Evolutionary conservation across 2,329 filamentous ascomycete species (phyloP), one percentile per base, ranked within the genome.

Genomic region (Lasiodiplodia hormozganensis): DNA sequence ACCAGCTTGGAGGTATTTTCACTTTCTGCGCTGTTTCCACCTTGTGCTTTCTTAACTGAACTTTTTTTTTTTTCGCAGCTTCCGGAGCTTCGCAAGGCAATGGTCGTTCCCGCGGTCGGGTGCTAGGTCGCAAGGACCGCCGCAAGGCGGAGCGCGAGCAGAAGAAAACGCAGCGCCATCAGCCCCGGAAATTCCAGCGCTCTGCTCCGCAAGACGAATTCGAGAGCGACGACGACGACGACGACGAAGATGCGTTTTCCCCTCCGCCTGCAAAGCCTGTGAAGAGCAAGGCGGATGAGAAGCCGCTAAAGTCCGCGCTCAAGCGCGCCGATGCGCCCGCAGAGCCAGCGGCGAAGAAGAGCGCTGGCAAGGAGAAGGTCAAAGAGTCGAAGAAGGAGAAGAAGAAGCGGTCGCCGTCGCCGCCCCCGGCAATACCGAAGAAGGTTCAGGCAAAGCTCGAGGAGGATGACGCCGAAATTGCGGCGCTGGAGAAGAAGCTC

Each of bases 391-490:
- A 78, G 67, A 72, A 72, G 53, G 73, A 71, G 31, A 28, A 47
- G 68, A 51, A 14, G 11, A n/a, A 54, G 43, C 28, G 21, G 16
- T 28, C 62, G 60, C 3, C 25, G 57, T 72, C 43, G 62, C 68
- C 23, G 2, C 71, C 71, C 11, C 69, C 72, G 8, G 69, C 73
- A 18, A 51, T 81, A 10, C 78, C 80, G 8, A 75, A 77, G 62
- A 76, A 74, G 25, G 82, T 89, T n/a, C 88, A 85, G 75, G 86
- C 90, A 23, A 74, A 70, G 72, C 82, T 97, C 4, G 89, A 88
- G 0, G 85, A 92, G 70, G 95, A 99, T 69, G 94, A 98, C 75
- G 92, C 89, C 2, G 93, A 97, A 73, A 98, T 99, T 73, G 90
- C 91, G 23, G 89, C 89, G 2, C 83, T 97, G 38, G 96, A 99